Percentiles rank a stretch among this genome's conserved stretches.
Conservation (phyloP, 1,139 yeast genomes). For the Saccharomyces hybrid region DNA sequence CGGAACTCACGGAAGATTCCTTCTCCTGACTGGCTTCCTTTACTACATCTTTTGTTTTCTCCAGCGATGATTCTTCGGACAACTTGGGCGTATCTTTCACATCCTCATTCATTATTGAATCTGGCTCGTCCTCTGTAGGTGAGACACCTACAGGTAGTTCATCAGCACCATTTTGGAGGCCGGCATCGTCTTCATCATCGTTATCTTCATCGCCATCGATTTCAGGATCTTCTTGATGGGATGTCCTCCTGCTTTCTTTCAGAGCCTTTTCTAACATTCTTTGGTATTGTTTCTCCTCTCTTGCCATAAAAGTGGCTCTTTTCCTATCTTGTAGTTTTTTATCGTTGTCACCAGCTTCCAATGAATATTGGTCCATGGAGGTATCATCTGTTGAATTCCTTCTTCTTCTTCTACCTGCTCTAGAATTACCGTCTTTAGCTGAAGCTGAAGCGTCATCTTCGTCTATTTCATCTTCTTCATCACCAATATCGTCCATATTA, state of each 20-base stretch:
- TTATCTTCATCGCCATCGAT: conserved; percentile 8
- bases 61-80: background rate
- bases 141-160: background rate
- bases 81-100: background rate
- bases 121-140: background rate
- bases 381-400: background rate
- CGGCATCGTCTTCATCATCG: background rate
- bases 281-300: conserved; percentile 37
- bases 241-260: conserved; percentile 33
- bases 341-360: background rate
- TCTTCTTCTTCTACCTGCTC: conserved; percentile 4
- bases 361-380: background rate
- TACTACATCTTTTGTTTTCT: conserved; percentile 1
- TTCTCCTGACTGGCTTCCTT: background rate
- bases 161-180: background rate
- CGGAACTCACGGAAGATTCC: background rate
- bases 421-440: conserved; percentile 5
- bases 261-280: conserved; percentile 34
- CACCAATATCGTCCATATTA: conserved; percentile 5
- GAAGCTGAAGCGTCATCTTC: background rate
- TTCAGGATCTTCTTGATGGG: conserved; percentile 19
- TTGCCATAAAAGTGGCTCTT: conserved; percentile 33
- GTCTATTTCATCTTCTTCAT: background rate
- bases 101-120: background rate
- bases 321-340: conserved; percentile 20